These are phyloP conservation scores for Debaryomyces psychrophilus DNA, from an alignment of 1,139 yeast species.

Conservation along the genomic window DNA sequence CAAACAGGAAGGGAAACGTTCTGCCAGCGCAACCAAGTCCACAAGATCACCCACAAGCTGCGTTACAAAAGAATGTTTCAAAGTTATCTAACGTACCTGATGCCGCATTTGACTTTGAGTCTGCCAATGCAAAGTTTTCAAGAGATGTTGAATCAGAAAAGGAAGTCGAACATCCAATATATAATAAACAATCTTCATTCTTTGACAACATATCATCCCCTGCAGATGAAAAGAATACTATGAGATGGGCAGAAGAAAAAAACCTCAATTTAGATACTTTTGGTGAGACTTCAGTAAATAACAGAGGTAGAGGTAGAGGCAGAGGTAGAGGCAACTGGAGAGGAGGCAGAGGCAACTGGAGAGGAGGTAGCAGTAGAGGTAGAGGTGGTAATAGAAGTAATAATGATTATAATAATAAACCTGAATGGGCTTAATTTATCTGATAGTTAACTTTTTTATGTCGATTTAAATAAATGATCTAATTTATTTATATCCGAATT, in stretches of 20 bases:
- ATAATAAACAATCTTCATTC: conserved; percentile 74
- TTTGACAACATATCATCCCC: conserved; percentile 78
- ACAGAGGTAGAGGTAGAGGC: conserved; percentile 39
- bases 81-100: conserved; percentile 41
- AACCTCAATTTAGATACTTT: conserved; percentile 66
- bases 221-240: conserved; percentile 38
- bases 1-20: conserved; percentile 3
- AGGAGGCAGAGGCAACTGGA: conserved; percentile 27
- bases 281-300: conserved; percentile 52
- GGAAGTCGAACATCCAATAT: conserved; percentile 31
- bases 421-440: conserved; percentile 41
- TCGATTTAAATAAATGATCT: background rate
- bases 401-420: conserved; percentile 33
- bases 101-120: conserved; percentile 60
- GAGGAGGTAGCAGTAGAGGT: conserved; percentile 27
- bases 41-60: conserved; percentile 17
- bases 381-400: conserved; percentile 31
- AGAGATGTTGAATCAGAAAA: conserved; percentile 37
- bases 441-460: background rate
- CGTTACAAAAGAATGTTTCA: conserved; percentile 35
- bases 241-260: conserved; percentile 68
- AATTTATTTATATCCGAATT: background rate
- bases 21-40: conserved; percentile 21
- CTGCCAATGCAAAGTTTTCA: conserved; percentile 64
- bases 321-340: conserved; percentile 23